A percentile compares a stretch with the other conserved stretches of the same genome.
Conservation (phyloP, 306 rosid species). For the Quercus alba region DNA sequence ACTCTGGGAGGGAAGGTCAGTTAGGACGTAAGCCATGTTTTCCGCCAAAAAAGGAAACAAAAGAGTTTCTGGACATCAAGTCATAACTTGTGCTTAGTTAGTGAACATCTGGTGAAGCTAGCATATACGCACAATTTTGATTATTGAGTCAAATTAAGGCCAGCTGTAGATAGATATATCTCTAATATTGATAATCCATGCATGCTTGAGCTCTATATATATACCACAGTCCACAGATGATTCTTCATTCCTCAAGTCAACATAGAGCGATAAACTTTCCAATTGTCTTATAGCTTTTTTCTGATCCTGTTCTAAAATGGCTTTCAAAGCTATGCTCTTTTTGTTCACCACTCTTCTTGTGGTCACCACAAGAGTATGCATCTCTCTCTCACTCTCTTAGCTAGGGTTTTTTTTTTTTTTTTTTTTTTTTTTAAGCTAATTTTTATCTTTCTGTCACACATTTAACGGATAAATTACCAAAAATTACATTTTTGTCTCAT, state of each 20-base stretch:
- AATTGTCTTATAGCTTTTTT: not conserved
- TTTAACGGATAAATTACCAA: too few species aligned
- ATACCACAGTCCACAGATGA: conserved; percentile 7
- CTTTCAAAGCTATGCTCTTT: conserved; percentile 37
- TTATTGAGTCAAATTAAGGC: not conserved
- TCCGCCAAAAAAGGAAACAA: not conserved
- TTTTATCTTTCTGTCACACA: too few species aligned
- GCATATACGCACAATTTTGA: not conserved
- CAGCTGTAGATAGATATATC: not conserved
- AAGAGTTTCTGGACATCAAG: not conserved
- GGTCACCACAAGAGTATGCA: conserved; percentile 35
- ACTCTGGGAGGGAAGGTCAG: too few species aligned
- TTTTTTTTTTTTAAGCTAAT: too few species aligned
- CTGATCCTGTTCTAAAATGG: conserved; percentile 30
- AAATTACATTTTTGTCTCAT: too few species aligned
- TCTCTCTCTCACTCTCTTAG: not conserved
- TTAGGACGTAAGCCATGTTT: not conserved
- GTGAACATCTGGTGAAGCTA: not conserved
- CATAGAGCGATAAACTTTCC: not conserved
- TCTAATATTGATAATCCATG: not conserved
- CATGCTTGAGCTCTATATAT: conserved; percentile 30
- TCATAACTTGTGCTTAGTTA: not conserved
- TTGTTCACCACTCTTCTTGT: conserved; percentile 39
- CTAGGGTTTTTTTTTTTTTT: too few species aligned
- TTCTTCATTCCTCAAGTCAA: not conserved